A percentile compares a stretch with the other conserved stretches of the same genome.
Conservation (phyloP, 805 yeast species). For the Metschnikowia henanensis region DNA sequence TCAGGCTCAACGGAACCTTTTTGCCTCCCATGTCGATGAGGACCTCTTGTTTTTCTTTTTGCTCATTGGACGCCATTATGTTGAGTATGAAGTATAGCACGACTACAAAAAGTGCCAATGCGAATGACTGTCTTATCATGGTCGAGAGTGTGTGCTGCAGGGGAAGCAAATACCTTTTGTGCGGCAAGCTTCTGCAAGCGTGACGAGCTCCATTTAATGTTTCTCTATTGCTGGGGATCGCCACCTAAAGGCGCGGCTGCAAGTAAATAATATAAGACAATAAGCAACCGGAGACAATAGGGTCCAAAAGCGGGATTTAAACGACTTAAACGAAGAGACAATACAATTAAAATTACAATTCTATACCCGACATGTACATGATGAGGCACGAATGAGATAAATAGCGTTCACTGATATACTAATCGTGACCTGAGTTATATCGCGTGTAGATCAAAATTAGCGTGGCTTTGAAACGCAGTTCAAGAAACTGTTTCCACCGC, state of each 20-base stretch:
- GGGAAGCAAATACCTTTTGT: slow-evolving; percentile 6
- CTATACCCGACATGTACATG: too few species aligned
- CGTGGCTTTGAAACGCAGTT: too few species aligned
- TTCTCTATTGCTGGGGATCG: slow-evolving; percentile 2
- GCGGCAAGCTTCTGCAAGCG: slow-evolving; percentile 9
- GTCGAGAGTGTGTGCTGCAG: slow-evolving; percentile 11
- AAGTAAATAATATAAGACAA: neutral
- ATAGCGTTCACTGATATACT: too few species aligned
- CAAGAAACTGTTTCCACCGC: too few species aligned
- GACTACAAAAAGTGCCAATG: slow-evolving; percentile 10
- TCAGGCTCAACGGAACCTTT: slow-evolving; percentile 34
- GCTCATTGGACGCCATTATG: slow-evolving; percentile 13
- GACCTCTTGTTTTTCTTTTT: slow-evolving; percentile 17
- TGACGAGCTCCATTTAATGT: slow-evolving; percentile 10
- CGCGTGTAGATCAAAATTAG: too few species aligned
- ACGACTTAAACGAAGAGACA: too few species aligned
- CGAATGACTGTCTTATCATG: slow-evolving; percentile 14
- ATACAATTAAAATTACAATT: too few species aligned
- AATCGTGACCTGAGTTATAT: too few species aligned
- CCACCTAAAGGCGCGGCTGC: slow-evolving; percentile 1
- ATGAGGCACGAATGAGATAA: too few species aligned
- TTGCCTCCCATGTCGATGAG: slow-evolving; percentile 35
- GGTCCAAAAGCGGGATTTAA: too few species aligned
- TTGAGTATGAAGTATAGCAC: slow-evolving; percentile 11
- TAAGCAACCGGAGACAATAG: neutral